Conservation (phyloP, 495 filamentous ascomycete genomes). For the Annulohypoxylon stygium region DNA sequence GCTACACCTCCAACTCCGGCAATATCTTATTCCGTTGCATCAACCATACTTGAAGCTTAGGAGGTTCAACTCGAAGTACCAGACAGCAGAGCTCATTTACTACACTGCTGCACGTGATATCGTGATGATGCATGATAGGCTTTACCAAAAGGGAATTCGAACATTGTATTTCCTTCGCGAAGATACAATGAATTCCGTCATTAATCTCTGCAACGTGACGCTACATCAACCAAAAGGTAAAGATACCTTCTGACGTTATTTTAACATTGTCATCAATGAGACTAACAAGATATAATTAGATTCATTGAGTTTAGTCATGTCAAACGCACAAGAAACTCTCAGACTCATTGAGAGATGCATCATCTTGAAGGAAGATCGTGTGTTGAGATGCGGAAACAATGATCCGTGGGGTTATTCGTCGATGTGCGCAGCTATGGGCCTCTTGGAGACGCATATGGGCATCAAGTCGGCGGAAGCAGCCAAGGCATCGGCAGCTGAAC, state of each 20-base stretch:
- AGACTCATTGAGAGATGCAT: conserved; percentile 52
- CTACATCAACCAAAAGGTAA: conserved; percentile 63
- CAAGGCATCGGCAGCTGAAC: conserved; percentile 48
- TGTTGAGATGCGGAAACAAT: conserved; percentile 51
- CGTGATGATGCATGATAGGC: conserved; percentile 50
- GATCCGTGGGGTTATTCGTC: conserved; percentile 54
- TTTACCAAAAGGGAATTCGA: conserved; percentile 50
- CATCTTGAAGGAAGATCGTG: conserved; percentile 51
- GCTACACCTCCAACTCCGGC: conserved; percentile 53
- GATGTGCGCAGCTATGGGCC: conserved; percentile 52
- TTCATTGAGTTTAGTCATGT: conserved; percentile 48
- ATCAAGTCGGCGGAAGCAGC: conserved; percentile 50
- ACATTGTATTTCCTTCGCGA: conserved; percentile 52
- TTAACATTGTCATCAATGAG: not conserved
- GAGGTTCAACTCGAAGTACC: conserved; percentile 48
- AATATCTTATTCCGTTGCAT: conserved; percentile 52
- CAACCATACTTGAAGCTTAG: conserved; percentile 52
- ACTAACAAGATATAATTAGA: conserved; percentile 42
- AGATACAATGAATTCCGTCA: conserved; percentile 50
- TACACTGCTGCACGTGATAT: conserved; percentile 54
- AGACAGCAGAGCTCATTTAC: conserved; percentile 51
- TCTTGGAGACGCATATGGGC: conserved; percentile 53
- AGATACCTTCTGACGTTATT: not conserved
- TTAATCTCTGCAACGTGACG: conserved; percentile 59
- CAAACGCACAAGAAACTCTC: conserved; percentile 50